These are phyloP conservation scores for Mortierella claussenii DNA, from an alignment of 192 early-diverging fungal species.

Conservation along the genomic window DNA sequence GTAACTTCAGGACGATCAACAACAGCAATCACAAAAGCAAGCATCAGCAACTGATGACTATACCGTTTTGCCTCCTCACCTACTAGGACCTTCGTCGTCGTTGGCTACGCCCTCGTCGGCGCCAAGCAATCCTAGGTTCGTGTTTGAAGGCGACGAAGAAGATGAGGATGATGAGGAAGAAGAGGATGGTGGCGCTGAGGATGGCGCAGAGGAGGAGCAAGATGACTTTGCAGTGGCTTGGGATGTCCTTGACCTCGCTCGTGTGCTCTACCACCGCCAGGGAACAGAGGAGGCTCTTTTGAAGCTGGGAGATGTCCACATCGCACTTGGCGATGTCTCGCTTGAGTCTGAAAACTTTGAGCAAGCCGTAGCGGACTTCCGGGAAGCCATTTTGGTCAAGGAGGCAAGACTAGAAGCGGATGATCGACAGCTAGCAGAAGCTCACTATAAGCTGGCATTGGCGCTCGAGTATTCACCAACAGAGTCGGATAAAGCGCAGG, in stretches of 20 bases:
- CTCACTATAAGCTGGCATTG: slow-evolving; percentile 77
- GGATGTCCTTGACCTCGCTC: slow-evolving; percentile 87
- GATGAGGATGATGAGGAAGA: slow-evolving; percentile 60
- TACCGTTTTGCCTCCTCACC: no score
- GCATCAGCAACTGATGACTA: no score
- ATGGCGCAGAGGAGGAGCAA: slow-evolving; percentile 31
- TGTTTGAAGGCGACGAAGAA: slow-evolving; percentile 72
- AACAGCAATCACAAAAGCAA: no score
- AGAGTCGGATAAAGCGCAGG: slow-evolving; percentile 59
- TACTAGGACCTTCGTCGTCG: background rate
- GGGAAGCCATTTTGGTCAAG: slow-evolving; percentile 67
- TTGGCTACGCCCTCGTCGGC: slow-evolving; percentile 23
- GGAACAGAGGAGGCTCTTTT: slow-evolving; percentile 58
- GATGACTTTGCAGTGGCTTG: slow-evolving; percentile 85
- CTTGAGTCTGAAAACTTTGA: slow-evolving; percentile 82
- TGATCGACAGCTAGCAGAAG: slow-evolving; percentile 73
- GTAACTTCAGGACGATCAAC: no score
- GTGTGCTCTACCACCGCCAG: slow-evolving; percentile 76
- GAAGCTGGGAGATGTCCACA: slow-evolving; percentile 73
- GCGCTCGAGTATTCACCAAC: slow-evolving; percentile 69
- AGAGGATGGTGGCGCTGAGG: slow-evolving; percentile 54
- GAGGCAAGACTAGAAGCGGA: slow-evolving; percentile 55
- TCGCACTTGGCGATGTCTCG: slow-evolving; percentile 87
- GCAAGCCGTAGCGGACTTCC: slow-evolving; percentile 71
- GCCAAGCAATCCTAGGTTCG: slow-evolving; percentile 62